Base-by-base conservation (phyloP, 2,329 filamentous ascomycete species). In the Colletotrichum lini region DNA sequence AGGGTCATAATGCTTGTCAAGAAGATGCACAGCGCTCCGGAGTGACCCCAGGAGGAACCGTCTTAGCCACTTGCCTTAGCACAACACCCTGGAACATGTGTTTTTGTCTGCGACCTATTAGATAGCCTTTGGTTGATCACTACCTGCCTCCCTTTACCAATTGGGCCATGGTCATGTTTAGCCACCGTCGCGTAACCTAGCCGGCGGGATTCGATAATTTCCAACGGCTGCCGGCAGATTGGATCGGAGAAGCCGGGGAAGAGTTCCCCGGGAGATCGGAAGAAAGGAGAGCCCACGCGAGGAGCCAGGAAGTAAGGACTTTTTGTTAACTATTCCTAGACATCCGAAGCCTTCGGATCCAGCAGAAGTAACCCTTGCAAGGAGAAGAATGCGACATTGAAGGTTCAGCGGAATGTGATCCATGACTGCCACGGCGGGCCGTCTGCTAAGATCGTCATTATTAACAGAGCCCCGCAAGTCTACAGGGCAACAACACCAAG, bases 161-260 rank as follows among this genome's bases (percentile, higher is more conserved):
- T 50, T 16, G 40, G 12, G 53, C 44, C 21, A 40, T 13, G 10
- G 30, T 16, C 30, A 53, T 49, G 63, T 30, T 50, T 15, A 42
- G 15, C 13, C 15, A 18, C 18, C 12, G 18, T 23, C 52, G 52
- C 52, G 26, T 49, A 47, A 18, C 26, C 52, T 21, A 12, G 35
- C 30, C 16, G 56, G 40, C 21, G n/a, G 13, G 16, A 35, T 42
- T 21, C 38, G 63, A 35, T 54, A 59, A 59, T 66, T 59, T 66
- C 63, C 63, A 59, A 59, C 54, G 21, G 63, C 23, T n/a, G 21
- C 54, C 44, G 53, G 30, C 30, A 45, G 30, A 49, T 38, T 38
- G 26, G 47, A 21, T n/a, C 53, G 45, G 12, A 35, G 5, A 30
- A 30, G n/a, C 50, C 26, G n/a, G 50, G 63, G 42, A 21, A 58